Evolutionary conservation across 2,329 filamentous ascomycete species (phyloP), one percentile per base, ranked within the genome.

Genomic region (Corynespora cassiicola): DNA sequence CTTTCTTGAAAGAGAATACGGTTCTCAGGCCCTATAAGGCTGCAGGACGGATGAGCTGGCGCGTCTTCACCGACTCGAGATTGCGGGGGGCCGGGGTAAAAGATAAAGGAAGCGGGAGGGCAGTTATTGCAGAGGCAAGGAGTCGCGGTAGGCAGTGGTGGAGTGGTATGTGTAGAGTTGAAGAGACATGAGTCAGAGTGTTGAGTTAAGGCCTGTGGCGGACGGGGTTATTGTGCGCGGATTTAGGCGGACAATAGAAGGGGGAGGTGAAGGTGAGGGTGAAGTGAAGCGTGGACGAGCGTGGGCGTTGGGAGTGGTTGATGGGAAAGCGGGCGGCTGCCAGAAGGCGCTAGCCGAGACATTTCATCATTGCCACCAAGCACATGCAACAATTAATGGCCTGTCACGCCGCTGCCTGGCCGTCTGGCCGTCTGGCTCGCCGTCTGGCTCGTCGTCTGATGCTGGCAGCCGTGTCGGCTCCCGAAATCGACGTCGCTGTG

Each of bases 151-250:
- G 31, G 59, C 52, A 39, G 55, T 56, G 11, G 55, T 59, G 19
- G 41, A 47, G 42, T 38, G 45, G 48, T 55, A 51, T 38, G 54
- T 42, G 36, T 45, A 45, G 46, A 42, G 51, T 58, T 50, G 54
- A 47, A 58, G 47, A 58, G 61, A 67, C 64, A 67, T 67, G 63
- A 62, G 56, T 65, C 55, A 58, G 43, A 58, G 53, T n/a, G n/a
- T n/a, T n/a, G n/a, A n/a, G n/a, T n/a, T n/a, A n/a, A n/a, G n/a
- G n/a, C n/a, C n/a, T n/a, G n/a, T n/a, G n/a, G n/a, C n/a, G n/a
- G n/a, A n/a, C 19, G 36, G 18, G 15, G 11, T 28, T 23, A 15
- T 14, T 12, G 10, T 23, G n/a, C 14, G 24, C 23, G 7, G 28
- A 19, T 8, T 9, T 7, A 11, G 30, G 17, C 17, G 30, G 22